Base-by-base conservation (phyloP, 208 protist genomes). In the Novymonas esmeraldas region DNA sequence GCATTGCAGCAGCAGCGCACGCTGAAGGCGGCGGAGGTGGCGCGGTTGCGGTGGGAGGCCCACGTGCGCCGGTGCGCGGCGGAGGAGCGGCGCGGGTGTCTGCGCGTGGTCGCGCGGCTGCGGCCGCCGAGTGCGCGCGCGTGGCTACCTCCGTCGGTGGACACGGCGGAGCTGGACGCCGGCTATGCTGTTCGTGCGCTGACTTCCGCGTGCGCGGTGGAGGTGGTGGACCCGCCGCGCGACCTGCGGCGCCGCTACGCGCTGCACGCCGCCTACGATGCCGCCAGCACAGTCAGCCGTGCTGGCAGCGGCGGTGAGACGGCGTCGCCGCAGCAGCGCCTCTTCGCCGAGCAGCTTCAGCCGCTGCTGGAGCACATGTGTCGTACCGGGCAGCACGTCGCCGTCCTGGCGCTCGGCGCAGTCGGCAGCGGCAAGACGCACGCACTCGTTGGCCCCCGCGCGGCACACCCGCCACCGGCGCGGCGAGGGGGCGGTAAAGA, bases 351-450 rank as follows among this genome's bases (percentile, higher is more conserved):
- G 28, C 60, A 81, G 58, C 57, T 81, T 26, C 57, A 59, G 48
- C 76, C 76, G 16, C 60, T 81, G 59, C 45, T 81, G 60, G 70
- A 72, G 64, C 59, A 73, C 63, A 76, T 80, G 69, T 80, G 68
- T 63, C 56, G 34, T 46, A 64, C 60, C 0, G 69, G 69, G 20
- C 58, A 76, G 45, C 39, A 80, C 65, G 74, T 83, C 10, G 84
- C 70, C 14, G 70, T 95, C 16, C 28, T 93, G 28, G 85, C 84
- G 2, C 85, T 87, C 50, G 89, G 89, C 6, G 70, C 85, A 28
- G 87, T 84, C 11, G 84, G 86, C 31, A 81, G 67, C 44, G 89
- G 89, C 29, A 95, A 95, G 60, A 91, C 83, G 14, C 73, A 85
- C 67, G 87, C 85, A 16, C 90, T 92, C 31, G n/a, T 90, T 2